phyloP scores from a whole-genome alignment of 148 eudicot species.

The Rhododendron williamsianum region DNA sequence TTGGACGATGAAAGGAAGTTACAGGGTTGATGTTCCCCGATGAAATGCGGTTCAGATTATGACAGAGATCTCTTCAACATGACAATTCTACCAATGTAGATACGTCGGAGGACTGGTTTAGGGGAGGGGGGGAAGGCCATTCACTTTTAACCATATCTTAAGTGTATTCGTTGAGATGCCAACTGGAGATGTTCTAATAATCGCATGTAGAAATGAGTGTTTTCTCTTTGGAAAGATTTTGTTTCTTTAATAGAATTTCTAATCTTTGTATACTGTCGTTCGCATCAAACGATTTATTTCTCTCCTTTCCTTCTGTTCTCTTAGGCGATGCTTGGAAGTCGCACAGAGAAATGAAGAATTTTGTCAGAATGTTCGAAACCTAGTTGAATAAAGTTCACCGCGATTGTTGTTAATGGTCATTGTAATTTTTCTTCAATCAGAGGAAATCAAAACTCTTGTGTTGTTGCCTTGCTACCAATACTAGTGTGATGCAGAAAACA shows the following conservation, averaged over 20 bases:
- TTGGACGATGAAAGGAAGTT: neutral
- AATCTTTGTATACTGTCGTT: neutral
- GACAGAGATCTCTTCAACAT: constrained; percentile 2
- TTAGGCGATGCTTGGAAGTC: neutral
- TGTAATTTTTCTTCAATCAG: neutral
- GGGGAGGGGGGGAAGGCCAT: neutral
- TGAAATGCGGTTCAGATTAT: neutral
- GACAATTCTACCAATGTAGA: neutral
- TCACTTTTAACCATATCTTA: neutral
- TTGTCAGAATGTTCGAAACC: neutral
- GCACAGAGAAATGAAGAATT: neutral
- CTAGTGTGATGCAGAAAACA: neutral
- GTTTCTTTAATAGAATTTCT: constrained; percentile 7
- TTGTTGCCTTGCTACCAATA: neutral
- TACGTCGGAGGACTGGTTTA: neutral
- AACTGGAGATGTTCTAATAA: constrained; percentile 11
- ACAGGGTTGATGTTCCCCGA: neutral
- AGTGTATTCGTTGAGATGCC: constrained; percentile 9
- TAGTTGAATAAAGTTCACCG: neutral
- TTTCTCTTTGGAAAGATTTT: constrained; percentile 14
- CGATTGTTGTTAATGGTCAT: neutral
- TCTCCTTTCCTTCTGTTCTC: neutral
- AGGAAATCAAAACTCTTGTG: neutral
- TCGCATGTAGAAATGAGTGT: constrained; percentile 10
- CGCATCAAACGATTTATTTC: neutral